Evolutionary conservation across 169 alveolate genomes (phyloP), one percentile per base, ranked within the genome.

Genomic region (Hepatocystis sp.): DNA sequence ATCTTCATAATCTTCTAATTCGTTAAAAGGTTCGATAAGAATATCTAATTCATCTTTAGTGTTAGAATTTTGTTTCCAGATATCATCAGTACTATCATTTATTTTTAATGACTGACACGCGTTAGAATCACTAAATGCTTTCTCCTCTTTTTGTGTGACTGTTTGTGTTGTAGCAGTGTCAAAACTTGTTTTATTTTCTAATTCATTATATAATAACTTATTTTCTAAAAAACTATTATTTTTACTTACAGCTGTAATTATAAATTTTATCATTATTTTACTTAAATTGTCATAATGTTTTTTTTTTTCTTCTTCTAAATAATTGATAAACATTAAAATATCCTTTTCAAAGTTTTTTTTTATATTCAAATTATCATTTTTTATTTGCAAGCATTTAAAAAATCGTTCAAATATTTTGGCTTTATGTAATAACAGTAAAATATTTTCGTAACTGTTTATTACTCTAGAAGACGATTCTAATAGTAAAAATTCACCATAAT

Each of bases 1-100:
- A 63, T 81, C 67, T 7, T 68, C 89, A 63, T 81, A 81, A 47
- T 81, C 89, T 34, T 81, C 89, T 53, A 81, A 44, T 52, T 81
- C 89, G 21, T 81, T 60, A 81, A 81, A 81, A 19, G 89, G 89
- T 42, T 81, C 89, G 28, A 81, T 49, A 44, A 71, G 15, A 25
- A n/a, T n/a, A n/a, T n/a, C n/a, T n/a, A n/a, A n/a, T n/a, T 63
- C 19, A 58, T 71, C 58, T 71, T 71, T 76, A 36, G 25, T 65
- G 17, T 13, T 58, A 71, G 34, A 25, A 19, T 71, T 58, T 21
- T 34, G 30, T 17, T 36, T 56, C 67, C 67, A 67, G 15, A 30
- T n/a, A n/a, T n/a, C 13, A 67, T 67, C 67, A 7, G 28, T 44
- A 19, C 53, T 67, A 52, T 67, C 67, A 30, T 67, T 67, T 39